phyloP scores from a whole-genome alignment of 2,329 filamentous ascomycete species.

The Penicillium glabrum region DNA sequence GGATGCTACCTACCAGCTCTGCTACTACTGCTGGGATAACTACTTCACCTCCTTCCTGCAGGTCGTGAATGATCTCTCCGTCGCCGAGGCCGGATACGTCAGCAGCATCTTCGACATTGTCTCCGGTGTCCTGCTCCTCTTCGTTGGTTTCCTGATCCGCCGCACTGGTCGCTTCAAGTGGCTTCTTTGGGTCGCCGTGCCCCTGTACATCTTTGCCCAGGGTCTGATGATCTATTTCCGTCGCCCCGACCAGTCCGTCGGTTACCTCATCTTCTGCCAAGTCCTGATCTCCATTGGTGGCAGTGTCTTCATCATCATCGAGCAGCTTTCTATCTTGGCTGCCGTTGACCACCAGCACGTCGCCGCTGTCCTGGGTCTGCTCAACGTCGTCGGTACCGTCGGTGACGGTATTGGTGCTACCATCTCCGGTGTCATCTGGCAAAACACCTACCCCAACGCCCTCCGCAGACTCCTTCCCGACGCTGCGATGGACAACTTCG shows the following conservation, averaged over 20 bases:
- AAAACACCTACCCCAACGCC: slow-evolving; percentile 52
- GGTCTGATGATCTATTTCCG: slow-evolving; percentile 61
- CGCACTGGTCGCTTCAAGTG: slow-evolving; percentile 56
- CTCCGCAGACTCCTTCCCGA: slow-evolving; percentile 48
- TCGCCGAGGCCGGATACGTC: slow-evolving; percentile 36
- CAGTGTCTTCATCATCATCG: slow-evolving; percentile 52
- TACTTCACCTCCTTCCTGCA: slow-evolving; percentile 28
- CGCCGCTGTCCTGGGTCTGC: slow-evolving; percentile 55
- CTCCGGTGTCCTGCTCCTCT: slow-evolving; percentile 57
- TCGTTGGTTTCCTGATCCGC: slow-evolving; percentile 53
- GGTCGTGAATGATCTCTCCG: slow-evolving; percentile 32
- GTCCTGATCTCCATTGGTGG: slow-evolving; percentile 59
- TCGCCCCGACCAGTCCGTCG: slow-evolving; percentile 45
- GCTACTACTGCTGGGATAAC: slow-evolving; percentile 32
- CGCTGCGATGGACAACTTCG: slow-evolving; percentile 7
- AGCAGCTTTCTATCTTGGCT: slow-evolving; percentile 57
- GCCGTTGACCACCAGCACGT: slow-evolving; percentile 58
- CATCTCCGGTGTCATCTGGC: slow-evolving; percentile 63
- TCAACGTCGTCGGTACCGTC: slow-evolving; percentile 56
- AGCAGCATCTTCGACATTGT: slow-evolving; percentile 55
- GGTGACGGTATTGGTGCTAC: slow-evolving; percentile 57
- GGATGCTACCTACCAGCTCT: slow-evolving; percentile 31
- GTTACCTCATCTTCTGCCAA: slow-evolving; percentile 59
- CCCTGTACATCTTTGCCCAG: slow-evolving; percentile 54
- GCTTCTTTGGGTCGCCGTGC: slow-evolving; percentile 53